These are phyloP conservation scores for Taphrina flavorubra DNA, from an alignment of 1,139 yeast genomes.

Conservation along the genomic window DNA sequence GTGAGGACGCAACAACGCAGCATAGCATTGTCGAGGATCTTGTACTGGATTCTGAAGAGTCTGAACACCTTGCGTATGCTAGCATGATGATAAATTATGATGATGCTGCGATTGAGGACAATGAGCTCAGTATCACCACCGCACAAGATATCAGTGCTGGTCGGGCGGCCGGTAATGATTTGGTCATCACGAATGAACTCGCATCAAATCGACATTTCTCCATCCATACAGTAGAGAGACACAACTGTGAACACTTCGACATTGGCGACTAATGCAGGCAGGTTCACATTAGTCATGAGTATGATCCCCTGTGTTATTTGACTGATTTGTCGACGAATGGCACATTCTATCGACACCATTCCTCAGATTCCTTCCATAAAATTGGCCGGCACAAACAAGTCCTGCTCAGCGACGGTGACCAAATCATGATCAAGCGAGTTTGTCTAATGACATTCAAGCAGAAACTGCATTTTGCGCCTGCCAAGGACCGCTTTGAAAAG, in stretches of 20 bases:
- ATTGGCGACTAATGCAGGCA: neutral
- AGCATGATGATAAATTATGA: neutral
- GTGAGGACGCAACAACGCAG: neutral
- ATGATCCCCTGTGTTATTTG: constrained; percentile 54
- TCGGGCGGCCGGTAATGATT: constrained; percentile 4
- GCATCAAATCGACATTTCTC: constrained; percentile 11
- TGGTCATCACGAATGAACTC: neutral
- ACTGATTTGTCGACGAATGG: constrained; percentile 61
- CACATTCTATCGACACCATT: constrained; percentile 18
- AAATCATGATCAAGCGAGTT: constrained; percentile 53
- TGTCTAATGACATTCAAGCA: constrained; percentile 49
- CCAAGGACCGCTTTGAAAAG: constrained; percentile 35
- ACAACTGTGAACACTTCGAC: neutral
- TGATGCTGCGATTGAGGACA: neutral
- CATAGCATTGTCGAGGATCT: neutral
- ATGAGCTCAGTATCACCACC: neutral
- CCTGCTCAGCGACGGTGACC: constrained; percentile 58
- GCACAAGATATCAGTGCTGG: constrained; percentile 10
- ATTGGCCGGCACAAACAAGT: constrained; percentile 53
- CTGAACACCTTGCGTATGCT: neutral
- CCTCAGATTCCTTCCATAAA: constrained; percentile 39
- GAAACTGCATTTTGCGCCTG: constrained; percentile 41
- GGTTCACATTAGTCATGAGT: constrained; percentile 20
- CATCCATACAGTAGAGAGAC: constrained; percentile 3
- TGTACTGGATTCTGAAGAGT: neutral